Evolutionary conservation across 2,329 filamentous ascomycete genomes (phyloP), one percentile per base, ranked within the genome.

Genomic region (Hypomyces rosellus): DNA sequence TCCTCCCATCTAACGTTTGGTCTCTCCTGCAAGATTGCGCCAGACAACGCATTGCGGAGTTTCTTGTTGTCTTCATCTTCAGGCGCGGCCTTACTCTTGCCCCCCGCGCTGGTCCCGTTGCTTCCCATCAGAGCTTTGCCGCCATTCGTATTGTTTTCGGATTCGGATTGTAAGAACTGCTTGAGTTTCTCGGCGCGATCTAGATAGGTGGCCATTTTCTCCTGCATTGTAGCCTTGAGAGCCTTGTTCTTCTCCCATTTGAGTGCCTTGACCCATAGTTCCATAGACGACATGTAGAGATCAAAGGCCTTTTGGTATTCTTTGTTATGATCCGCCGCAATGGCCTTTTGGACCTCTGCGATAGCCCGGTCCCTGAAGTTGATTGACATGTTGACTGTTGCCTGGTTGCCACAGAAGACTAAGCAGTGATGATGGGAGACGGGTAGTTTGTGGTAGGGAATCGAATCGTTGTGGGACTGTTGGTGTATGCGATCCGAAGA

Each of bases 221-320:
- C 84, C 60, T 93, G 86, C 69, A 99, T 96, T 81, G 96, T 95
- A 66, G 95, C 90, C 76, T 97, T 97, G 57, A 89, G 91, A 62
- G 91, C 92, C 56, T 88, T 84, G 74, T 96, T 97, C 81, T 97
- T 99, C 75, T 99, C 93, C 92, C 92, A 99, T 77, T 99, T 99
- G 54, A 99, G 80, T 34, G 93, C 93, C 54, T 97, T 87, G 88
- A 99, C 96, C 77, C 97, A 99, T 52, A 97, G 83, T 73, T 99
- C 92, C 61, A 99, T 87, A 46, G 92, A 86, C 60, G 89, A 85
- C 76, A 96, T 96, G 81, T 99, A 99, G 56, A 87, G 80, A 66
- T 96, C 88, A 69, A 97, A 97, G 50, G 93, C 93, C 70, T 95
- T 92, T 63, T 96, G 90, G 73, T 99, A 99, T 67, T 97, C 89